These are phyloP conservation scores for Cornus florida DNA, from an alignment of 148 eudicot species.

Conservation along the genomic window DNA sequence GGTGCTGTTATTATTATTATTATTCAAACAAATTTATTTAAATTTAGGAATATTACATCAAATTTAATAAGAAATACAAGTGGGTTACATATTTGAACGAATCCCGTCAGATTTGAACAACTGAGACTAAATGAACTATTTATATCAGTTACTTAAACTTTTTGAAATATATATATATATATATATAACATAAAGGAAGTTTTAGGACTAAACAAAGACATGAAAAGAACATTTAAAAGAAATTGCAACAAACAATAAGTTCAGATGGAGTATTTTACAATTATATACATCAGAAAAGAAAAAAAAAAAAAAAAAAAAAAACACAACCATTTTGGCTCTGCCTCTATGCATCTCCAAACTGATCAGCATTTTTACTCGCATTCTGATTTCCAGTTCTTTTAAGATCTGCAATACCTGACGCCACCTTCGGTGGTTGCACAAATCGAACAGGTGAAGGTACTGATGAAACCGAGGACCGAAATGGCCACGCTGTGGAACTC, in stretches of 20 bases:
- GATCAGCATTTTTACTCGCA: slow-evolving; percentile 23
- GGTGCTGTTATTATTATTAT: no score
- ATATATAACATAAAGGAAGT: no score
- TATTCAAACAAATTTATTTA: no score
- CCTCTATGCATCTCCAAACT: not conserved
- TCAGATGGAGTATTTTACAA: not conserved
- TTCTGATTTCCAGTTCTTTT: slow-evolving; percentile 36
- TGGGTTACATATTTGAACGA: no score
- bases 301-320: not conserved
- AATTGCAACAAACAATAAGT: not conserved
- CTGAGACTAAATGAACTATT: no score
- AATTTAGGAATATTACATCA: no score
- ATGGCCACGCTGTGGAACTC: slow-evolving; percentile 24
- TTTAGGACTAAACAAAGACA: no score
- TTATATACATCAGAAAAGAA: not conserved
- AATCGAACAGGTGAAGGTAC: slow-evolving; percentile 31
- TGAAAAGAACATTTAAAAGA: no score
- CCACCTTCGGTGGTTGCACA: slow-evolving; percentile 31
- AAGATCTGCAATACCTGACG: slow-evolving; percentile 27
- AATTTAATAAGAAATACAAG: no score
- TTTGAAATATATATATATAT: no score
- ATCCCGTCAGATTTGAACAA: no score
- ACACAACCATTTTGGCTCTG: not conserved
- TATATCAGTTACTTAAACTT: no score
- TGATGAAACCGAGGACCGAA: slow-evolving; percentile 35